Percentiles rank a stretch among this genome's conserved stretches.
These are phyloP conservation scores for Hygrophoropsis aurantiaca DNA, from an alignment of 768 basidiomycete genomes.

Conservation along the genomic window DNA sequence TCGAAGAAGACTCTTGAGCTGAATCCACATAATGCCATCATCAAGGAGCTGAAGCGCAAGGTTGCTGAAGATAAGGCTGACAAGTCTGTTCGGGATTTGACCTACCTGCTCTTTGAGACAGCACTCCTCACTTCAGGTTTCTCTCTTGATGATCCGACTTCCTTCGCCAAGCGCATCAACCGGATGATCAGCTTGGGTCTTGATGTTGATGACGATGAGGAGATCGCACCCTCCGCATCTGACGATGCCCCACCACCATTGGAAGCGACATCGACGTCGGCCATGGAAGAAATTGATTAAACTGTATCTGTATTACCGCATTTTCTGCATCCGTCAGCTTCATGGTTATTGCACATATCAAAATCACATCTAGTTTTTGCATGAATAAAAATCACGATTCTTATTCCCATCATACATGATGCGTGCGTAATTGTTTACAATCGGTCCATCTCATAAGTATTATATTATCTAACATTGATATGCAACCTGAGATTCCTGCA, in stretches of 20 bases:
- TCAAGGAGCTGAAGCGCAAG: slow-evolving; percentile 95
- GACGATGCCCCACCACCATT: slow-evolving; percentile 49
- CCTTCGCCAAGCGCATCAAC: slow-evolving; percentile 94
- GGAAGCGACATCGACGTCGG: slow-evolving; percentile 68
- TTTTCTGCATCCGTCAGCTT: slow-evolving; percentile 20
- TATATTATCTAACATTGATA: too few species aligned
- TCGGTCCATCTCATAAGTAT: too few species aligned
- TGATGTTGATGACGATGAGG: slow-evolving; percentile 78
- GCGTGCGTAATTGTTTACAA: too few species aligned
- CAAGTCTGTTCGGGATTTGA: slow-evolving; percentile 97
- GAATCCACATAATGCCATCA: slow-evolving; percentile 87
- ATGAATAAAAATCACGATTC: slow-evolving; percentile 15
- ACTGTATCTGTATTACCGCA: slow-evolving; percentile 28
- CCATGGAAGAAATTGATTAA: slow-evolving; percentile 97
- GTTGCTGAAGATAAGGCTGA: slow-evolving; percentile 97
- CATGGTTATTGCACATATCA: slow-evolving; percentile 19
- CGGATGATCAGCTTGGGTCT: slow-evolving; percentile 93
- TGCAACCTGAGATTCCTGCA: too few species aligned
- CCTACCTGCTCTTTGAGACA: slow-evolving; percentile 95
- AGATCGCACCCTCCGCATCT: slow-evolving; percentile 42
- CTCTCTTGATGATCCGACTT: slow-evolving; percentile 92
- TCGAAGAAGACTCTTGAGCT: slow-evolving; percentile 98
- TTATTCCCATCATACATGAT: too few species aligned
- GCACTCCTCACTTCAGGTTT: slow-evolving; percentile 94
- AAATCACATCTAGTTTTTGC: slow-evolving; percentile 11